Evolutionary conservation across 2,329 filamentous ascomycete species (phyloP).

Genomic region (Ophiostoma tasmaniense): DNA sequence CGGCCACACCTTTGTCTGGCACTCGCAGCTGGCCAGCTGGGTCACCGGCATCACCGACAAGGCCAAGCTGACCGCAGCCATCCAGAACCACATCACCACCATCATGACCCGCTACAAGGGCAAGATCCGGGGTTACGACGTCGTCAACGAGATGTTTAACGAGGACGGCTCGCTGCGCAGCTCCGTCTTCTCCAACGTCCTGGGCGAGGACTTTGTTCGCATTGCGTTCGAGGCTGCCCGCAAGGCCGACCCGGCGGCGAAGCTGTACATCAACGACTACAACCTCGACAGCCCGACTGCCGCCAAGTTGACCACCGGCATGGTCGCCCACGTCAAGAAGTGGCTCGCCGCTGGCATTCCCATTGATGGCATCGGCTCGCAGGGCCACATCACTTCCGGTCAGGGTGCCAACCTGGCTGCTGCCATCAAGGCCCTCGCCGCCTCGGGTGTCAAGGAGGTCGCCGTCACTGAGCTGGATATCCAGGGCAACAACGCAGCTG

Average conservation of each 20-base stretch:
- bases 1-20: slow-evolving; percentile 60
- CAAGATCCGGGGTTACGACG: slow-evolving; percentile 55
- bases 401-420: slow-evolving; percentile 36
- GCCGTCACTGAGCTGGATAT: slow-evolving; percentile 64
- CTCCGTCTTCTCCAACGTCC: slow-evolving; percentile 57
- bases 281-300: slow-evolving; percentile 55
- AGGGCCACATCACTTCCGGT: slow-evolving; percentile 44
- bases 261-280: slow-evolving; percentile 70
- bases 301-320: slow-evolving; percentile 44
- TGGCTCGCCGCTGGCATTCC: slow-evolving; percentile 54
- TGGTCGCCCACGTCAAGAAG: slow-evolving; percentile 52
- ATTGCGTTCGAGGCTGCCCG: slow-evolving; percentile 63
- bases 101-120: slow-evolving; percentile 53
- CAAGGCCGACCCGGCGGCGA: slow-evolving; percentile 55
- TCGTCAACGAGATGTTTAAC: slow-evolving; percentile 57
- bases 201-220: slow-evolving; percentile 61
- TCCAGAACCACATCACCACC: slow-evolving; percentile 51
- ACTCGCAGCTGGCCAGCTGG: slow-evolving; percentile 51
- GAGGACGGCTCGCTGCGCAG: slow-evolving; percentile 51
- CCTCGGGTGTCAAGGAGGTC: slow-evolving; percentile 43
- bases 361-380: slow-evolving; percentile 57
- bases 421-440: slow-evolving; percentile 46
- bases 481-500: slow-evolving; percentile 42
- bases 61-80: slow-evolving; percentile 43
- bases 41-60: slow-evolving; percentile 48